Conservation (phyloP, 1,284 basidiomycete species). For the Rhodofomes roseus region DNA sequence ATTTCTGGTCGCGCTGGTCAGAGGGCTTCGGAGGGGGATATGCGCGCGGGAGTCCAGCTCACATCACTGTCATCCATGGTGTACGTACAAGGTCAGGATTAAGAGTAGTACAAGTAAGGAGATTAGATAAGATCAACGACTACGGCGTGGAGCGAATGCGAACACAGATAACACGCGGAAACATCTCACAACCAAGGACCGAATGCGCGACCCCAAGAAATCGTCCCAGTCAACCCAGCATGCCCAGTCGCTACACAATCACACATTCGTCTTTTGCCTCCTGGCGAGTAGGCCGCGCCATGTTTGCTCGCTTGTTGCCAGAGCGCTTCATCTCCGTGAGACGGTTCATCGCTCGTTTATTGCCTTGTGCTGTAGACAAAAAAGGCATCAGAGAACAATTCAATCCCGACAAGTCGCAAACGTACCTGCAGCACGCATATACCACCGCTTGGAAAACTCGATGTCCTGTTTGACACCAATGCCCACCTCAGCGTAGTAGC, state of each 20-base stretch:
- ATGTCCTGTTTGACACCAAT: conserved; percentile 96
- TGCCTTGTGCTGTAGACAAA: conserved; percentile 73
- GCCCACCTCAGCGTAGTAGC: conserved; percentile 96
- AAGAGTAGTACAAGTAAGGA: conserved; percentile 12
- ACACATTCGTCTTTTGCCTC: conserved; percentile 92
- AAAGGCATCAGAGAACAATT: background rate
- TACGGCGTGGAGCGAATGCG: background rate
- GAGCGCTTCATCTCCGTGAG: conserved; percentile 88
- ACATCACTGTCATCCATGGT: conserved; percentile 12
- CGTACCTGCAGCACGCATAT: conserved; percentile 95
- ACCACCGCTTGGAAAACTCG: conserved; percentile 97
- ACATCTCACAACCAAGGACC: background rate
- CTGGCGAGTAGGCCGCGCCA: conserved; percentile 84
- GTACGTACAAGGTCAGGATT: conserved; percentile 5
- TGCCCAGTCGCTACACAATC: conserved; percentile 49
- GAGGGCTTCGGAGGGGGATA: background rate
- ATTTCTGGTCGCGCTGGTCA: conserved; percentile 33
- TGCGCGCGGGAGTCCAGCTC: conserved; percentile 1
- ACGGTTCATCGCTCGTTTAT: conserved; percentile 92
- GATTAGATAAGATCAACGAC: conserved; percentile 26
- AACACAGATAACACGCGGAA: background rate
- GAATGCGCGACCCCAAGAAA: background rate
- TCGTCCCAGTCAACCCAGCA: conserved; percentile 1
- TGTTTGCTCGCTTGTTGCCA: conserved; percentile 68
- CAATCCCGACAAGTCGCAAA: conserved; percentile 12